Conservation (phyloP, 2,329 filamentous ascomycete species). For the Pseudocercospora pini-densiflorae region DNA sequence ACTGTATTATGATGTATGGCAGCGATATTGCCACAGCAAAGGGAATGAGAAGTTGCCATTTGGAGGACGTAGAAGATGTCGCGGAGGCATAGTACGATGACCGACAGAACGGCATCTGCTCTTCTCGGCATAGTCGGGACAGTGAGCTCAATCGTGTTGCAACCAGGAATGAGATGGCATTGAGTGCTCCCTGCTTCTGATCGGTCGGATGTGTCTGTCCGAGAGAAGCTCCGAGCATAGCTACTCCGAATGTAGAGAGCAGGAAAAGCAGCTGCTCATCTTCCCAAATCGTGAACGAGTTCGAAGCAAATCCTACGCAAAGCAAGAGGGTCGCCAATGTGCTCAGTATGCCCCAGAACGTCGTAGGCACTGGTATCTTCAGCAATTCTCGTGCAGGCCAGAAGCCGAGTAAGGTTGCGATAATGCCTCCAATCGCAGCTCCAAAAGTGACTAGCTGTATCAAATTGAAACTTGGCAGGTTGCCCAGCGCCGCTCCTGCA, state of each 20-base stretch:
- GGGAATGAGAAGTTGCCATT: constrained; percentile 85
- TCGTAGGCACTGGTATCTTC: constrained; percentile 66
- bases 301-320: constrained; percentile 92
- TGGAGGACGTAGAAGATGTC: constrained; percentile 87
- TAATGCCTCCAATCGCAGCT: constrained; percentile 45
- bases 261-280: constrained; percentile 94
- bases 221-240: constrained; percentile 75
- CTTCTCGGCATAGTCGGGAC: constrained; percentile 91
- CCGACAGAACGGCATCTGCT: constrained; percentile 96
- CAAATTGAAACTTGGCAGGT: constrained; percentile 44
- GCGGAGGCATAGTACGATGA: constrained; percentile 95
- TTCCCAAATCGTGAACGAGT: constrained; percentile 99
- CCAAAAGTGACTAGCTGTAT: constrained; percentile 48
- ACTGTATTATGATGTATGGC: constrained; percentile 76
- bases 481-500: constrained; percentile 35
- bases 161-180: constrained; percentile 81
- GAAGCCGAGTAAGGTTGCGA: constrained; percentile 48
- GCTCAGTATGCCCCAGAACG: constrained; percentile 86
- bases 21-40: constrained; percentile 73
- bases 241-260: constrained; percentile 81
- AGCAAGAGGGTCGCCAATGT: constrained; percentile 81
- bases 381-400: constrained; percentile 49
- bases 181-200: constrained; percentile 77
- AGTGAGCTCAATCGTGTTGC: constrained; percentile 81
- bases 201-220: constrained; percentile 70